phyloP scores from a whole-genome alignment of 176 grass and related monocot species.

The Puccinellia tenuiflora region DNA sequence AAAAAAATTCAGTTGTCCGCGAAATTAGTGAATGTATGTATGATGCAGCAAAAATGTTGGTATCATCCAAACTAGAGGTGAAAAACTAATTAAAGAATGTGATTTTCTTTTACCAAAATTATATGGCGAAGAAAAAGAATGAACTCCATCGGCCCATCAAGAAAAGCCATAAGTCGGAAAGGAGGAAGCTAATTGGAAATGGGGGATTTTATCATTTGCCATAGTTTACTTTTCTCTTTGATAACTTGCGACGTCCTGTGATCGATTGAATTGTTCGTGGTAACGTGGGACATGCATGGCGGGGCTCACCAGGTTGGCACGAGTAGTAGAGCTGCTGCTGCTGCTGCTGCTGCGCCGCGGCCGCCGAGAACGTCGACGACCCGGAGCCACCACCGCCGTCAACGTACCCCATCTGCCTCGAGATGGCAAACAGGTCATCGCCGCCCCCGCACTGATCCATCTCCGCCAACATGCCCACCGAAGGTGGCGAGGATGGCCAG shows the following conservation, averaged over 20 bases:
- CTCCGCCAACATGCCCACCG: slow-evolving; percentile 26
- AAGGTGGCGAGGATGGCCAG: slow-evolving; percentile 38
- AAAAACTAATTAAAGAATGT: too few species aligned
- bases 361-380: slow-evolving; percentile 22
- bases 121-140: not conserved
- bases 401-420: slow-evolving; percentile 61
- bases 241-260: not conserved
- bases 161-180: not conserved
- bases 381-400: slow-evolving; percentile 24
- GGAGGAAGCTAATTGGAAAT: not conserved
- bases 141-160: not conserved
- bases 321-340: slow-evolving; percentile 51
- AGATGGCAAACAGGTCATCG: slow-evolving; percentile 91
- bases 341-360: slow-evolving; percentile 15
- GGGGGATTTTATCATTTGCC: too few species aligned
- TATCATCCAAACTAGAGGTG: not conserved
- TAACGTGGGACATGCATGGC: not conserved
- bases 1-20: too few species aligned
- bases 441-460: slow-evolving; percentile 27
- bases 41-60: not conserved
- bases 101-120: not conserved
- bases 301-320: slow-evolving; percentile 51
- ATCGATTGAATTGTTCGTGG: not conserved
- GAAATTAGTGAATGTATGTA: not conserved
- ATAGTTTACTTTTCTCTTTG: too few species aligned